Evolutionary conservation across 352 stramenopile genomes (phyloP), one percentile per base, ranked within the genome.

Genomic region (Pythium dissotocum): DNA sequence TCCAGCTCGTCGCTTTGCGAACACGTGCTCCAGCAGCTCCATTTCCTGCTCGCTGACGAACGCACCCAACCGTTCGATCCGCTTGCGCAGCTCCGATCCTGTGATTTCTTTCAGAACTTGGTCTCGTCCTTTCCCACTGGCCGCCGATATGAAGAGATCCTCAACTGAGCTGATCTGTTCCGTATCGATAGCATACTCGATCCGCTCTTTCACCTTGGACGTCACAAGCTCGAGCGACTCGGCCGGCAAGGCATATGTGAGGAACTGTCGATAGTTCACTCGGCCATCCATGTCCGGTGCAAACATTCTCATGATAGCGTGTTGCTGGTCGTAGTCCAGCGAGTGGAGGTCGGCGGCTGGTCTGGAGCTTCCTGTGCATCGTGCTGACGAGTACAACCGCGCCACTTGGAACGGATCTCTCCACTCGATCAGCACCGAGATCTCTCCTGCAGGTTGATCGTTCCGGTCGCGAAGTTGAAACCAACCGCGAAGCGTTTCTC

Each of bases 351-450:
- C 81, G 12, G 72, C 66, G 0, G 21, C 38, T 8, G 56, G 54
- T 24, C 18, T 44, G 0, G 49, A 58, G 30, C 49, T 59, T 2
- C 75, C 79, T 14, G 65, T 55, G 9, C 71, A 70, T 51, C 71
- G 69, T 42, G 75, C 67, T 1, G 65, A 74, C 18, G 76, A 81
- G 35, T 73, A 77, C 5, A 90, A 54, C n/a, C 87, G 70, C 3
- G 88, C 72, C 6, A 94, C 71, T 61, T 90, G 75, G 56, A 96
- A 89, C 10, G 85, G 80, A 38, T 91, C 78, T 57, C 83, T 88
- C 87, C 89, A 96, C 54, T 91, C 71, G 26, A 96, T 79, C 21
- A 87, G 69, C 13, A 95, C 51, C 1, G 79, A 88, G 24, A 96
- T 80, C 32, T 93, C 83, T 12, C 89, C 89, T 28, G 75, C 82